Evolutionary conservation across 805 yeast genomes (phyloP), one percentile per base, ranked within the genome.

Genomic region (Candida oleophila): DNA sequence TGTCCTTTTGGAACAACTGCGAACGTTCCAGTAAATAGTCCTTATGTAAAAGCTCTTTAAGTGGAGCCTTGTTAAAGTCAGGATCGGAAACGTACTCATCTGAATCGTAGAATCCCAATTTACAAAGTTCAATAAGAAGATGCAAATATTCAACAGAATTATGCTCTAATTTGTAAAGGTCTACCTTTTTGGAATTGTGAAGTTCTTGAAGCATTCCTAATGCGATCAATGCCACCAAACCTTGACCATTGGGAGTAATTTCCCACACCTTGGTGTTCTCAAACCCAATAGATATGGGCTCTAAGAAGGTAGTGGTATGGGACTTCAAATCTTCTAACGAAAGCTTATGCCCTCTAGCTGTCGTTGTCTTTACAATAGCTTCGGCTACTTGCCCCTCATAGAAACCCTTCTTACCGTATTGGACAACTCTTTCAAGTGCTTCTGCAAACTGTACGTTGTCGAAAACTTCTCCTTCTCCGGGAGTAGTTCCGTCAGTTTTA

Each of bases 161-260:
- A 60, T 84, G 94, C 48, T 75, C 56, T 56, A 81, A 43, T 2
- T 55, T 48, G 40, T 62, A 53, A 37, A 85, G 57, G 43, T 80
- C 71, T 11, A 72, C 64, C 15, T 55, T 57, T 3, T 78, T 77
- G 15, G 57, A 49, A 15, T 66, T 66, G 28, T 79, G 80, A 48
- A 87, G 69, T 33, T 78, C 77, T 53, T 74, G 75, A 51, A 87
- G 75, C 38, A 84, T 70, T 0, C 92, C 94, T 42, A 86, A 63
- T 0, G 92, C 82, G 15, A 85, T 66, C 42, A 87, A 67, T 0
- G 91, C 94, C 39, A 87, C 87, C 12, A 87, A 64, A 7, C 95
- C 95, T 45, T 87, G 89, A 3, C 92, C 89, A 62, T 83, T 87
- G 12, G 96, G 96, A 9, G 96, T 94, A 51, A 87, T 82, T 61